Percentiles rank a stretch among this genome's conserved stretches.
phyloP scores from a whole-genome alignment of 2,329 filamentous ascomycete species.

The Fusarium coicis region DNA sequence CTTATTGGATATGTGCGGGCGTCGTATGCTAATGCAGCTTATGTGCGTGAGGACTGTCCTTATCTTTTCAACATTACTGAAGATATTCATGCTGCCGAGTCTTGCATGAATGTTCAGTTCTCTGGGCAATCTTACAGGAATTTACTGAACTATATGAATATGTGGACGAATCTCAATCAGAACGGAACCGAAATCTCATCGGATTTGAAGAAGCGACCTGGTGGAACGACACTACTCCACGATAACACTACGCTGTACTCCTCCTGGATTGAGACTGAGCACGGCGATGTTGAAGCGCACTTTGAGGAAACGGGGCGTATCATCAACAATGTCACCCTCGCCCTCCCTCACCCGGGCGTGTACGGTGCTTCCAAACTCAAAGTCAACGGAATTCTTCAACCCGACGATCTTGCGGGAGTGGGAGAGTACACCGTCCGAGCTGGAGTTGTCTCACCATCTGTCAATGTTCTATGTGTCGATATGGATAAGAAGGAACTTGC shows the following conservation, averaged over 20 bases:
- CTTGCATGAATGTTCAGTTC: slow-evolving; percentile 76
- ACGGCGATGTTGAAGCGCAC: slow-evolving; percentile 62
- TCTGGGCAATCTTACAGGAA: slow-evolving; percentile 78
- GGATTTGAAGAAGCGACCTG: slow-evolving; percentile 62
- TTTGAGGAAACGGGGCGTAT: slow-evolving; percentile 64
- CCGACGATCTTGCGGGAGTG: slow-evolving; percentile 70
- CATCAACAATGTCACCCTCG: slow-evolving; percentile 80
- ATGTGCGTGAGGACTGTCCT: slow-evolving; percentile 66
- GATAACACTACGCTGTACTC: slow-evolving; percentile 79
- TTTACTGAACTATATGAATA: slow-evolving; percentile 67
- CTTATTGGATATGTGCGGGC: slow-evolving; percentile 68
- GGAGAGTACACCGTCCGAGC: slow-evolving; percentile 76
- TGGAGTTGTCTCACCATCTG: slow-evolving; percentile 73
- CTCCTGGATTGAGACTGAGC: slow-evolving; percentile 72
- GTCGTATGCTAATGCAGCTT: slow-evolving; percentile 71
- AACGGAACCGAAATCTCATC: slow-evolving; percentile 55
- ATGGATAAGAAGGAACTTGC: slow-evolving; percentile 67
- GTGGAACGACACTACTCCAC: slow-evolving; percentile 70
- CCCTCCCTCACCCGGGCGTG: slow-evolving; percentile 79
- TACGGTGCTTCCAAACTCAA: slow-evolving; percentile 70
- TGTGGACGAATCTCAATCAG: slow-evolving; percentile 62
- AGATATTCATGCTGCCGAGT: slow-evolving; percentile 53
- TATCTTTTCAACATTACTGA: slow-evolving; percentile 67
- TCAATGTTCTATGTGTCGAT: slow-evolving; percentile 80
- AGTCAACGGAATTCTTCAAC: slow-evolving; percentile 76